These are phyloP conservation scores for Schizosaccharomyces lindneri DNA, from an alignment of 805 yeast species.

Conservation along the genomic window DNA sequence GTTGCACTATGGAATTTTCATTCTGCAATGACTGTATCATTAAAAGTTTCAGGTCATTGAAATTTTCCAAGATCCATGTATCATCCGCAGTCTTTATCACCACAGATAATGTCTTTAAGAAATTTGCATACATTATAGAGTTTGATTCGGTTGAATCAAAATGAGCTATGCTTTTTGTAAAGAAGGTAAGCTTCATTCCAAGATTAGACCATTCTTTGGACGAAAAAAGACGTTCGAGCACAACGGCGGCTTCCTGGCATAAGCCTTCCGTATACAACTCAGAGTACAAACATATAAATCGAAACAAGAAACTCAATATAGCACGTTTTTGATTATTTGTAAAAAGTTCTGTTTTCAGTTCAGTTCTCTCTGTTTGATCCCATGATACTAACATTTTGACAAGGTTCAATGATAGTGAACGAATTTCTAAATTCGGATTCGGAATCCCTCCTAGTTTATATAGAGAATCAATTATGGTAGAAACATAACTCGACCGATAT, in stretches of 20 bases:
- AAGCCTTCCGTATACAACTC: conserved; percentile 59
- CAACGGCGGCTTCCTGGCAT: conserved; percentile 59
- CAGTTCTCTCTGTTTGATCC: conserved; percentile 1
- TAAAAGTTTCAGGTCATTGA: conserved; percentile 42
- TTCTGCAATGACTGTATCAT: conserved; percentile 62
- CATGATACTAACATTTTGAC: neutral
- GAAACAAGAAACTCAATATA: conserved; percentile 29
- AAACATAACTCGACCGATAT: conserved; percentile 70
- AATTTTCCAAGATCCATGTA: conserved; percentile 54
- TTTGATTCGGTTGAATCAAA: conserved; percentile 40
- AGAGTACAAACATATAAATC: conserved; percentile 69
- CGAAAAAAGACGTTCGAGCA: conserved; percentile 46
- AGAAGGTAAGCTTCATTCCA: conserved; percentile 60
- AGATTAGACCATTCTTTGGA: conserved; percentile 70
- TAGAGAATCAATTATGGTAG: conserved; percentile 22
- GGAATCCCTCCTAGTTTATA: neutral
- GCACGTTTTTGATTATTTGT: neutral
- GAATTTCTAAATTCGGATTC: neutral
- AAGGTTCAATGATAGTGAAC: neutral
- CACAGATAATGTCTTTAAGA: conserved; percentile 67
- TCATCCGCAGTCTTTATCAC: conserved; percentile 55
- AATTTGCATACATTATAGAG: conserved; percentile 56
- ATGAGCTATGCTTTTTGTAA: conserved; percentile 63
- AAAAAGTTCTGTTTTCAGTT: conserved; percentile 7
- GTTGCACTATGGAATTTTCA: conserved; percentile 69